These are phyloP conservation scores for Sarocladium brachiariae DNA, from an alignment of 2,329 filamentous ascomycete genomes.

Conservation along the genomic window DNA sequence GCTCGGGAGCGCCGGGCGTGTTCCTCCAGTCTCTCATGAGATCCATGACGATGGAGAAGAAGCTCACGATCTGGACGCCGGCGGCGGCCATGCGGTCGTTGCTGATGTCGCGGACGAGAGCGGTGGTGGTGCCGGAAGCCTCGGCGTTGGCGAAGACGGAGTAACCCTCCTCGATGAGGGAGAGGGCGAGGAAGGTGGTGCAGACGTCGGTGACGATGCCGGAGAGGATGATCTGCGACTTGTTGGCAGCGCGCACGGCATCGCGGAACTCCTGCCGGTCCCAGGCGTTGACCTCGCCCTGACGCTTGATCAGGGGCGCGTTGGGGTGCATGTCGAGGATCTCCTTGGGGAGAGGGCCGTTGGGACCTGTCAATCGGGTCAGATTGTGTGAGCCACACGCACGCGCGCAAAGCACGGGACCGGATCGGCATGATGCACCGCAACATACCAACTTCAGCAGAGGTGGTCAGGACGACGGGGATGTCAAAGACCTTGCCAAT, in stretches of 20 bases:
- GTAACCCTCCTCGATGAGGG: slow-evolving; percentile 63
- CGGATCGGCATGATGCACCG: too few relatives aligned
- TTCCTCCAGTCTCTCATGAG: slow-evolving; percentile 66
- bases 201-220: slow-evolving; percentile 72
- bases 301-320: slow-evolving; percentile 57
- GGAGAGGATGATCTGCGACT: slow-evolving; percentile 63
- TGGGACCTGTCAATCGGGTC: slow-evolving; percentile 48
- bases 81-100: slow-evolving; percentile 61
- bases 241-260: slow-evolving; percentile 57
- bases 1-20: slow-evolving; percentile 42
- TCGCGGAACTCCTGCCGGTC: slow-evolving; percentile 63
- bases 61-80: slow-evolving; percentile 56
- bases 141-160: slow-evolving; percentile 68
- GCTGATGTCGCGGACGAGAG: slow-evolving; percentile 53
- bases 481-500: slow-evolving; percentile 60
- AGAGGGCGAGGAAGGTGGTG: slow-evolving; percentile 67
- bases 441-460: slow-evolving; percentile 47
- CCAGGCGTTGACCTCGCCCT: slow-evolving; percentile 72
- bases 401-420: too few relatives aligned
- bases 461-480: slow-evolving; percentile 64
- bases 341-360: slow-evolving; percentile 63
- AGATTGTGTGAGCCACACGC: too few relatives aligned
- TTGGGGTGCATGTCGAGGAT: slow-evolving; percentile 61
- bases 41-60: slow-evolving; percentile 60
- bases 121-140: slow-evolving; percentile 59